These are phyloP conservation scores for Penicillium sp. DNA, from an alignment of 2,329 filamentous ascomycete species.

Conservation along the genomic window DNA sequence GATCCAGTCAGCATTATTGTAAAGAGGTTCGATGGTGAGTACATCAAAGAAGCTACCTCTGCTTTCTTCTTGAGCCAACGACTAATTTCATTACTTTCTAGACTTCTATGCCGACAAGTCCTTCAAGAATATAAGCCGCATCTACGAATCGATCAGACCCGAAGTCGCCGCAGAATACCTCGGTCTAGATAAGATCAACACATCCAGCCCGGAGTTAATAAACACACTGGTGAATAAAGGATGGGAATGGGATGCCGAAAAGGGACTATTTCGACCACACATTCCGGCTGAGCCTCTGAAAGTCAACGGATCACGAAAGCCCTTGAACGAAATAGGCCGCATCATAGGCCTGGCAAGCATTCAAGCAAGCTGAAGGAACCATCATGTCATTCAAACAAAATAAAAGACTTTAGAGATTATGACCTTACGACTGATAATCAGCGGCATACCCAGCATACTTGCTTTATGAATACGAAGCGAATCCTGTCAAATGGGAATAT, in stretches of 20 bases:
- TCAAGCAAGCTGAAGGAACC: slow-evolving; percentile 20
- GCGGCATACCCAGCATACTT: not conserved
- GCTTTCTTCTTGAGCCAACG: not conserved
- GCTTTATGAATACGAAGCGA: not conserved
- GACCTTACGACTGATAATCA: not conserved
- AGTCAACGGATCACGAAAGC: slow-evolving; percentile 18
- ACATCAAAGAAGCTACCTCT: not conserved
- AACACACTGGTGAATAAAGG: slow-evolving; percentile 31
- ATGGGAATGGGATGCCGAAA: slow-evolving; percentile 36
- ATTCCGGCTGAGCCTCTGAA: slow-evolving; percentile 14
- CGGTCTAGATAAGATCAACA: slow-evolving; percentile 26
- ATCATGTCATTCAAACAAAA: not conserved
- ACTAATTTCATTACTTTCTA: slow-evolving; percentile 14
- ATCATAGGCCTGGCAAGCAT: slow-evolving; percentile 32
- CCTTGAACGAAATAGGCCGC: slow-evolving; percentile 24
- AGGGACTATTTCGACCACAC: slow-evolving; percentile 31
- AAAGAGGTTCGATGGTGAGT: slow-evolving; percentile 34
- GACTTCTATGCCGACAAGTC: slow-evolving; percentile 38
- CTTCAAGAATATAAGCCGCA: slow-evolving; percentile 33
- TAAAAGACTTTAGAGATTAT: not conserved
- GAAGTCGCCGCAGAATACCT: slow-evolving; percentile 33
- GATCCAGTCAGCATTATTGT: slow-evolving; percentile 28
- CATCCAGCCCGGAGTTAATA: slow-evolving; percentile 24
- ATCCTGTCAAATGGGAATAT: not conserved
- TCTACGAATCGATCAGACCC: slow-evolving; percentile 39